Evolutionary conservation across 1,284 basidiomycete species (phyloP), one percentile per base, ranked within the genome.

Genomic region (Heterobasidion irregulare): DNA sequence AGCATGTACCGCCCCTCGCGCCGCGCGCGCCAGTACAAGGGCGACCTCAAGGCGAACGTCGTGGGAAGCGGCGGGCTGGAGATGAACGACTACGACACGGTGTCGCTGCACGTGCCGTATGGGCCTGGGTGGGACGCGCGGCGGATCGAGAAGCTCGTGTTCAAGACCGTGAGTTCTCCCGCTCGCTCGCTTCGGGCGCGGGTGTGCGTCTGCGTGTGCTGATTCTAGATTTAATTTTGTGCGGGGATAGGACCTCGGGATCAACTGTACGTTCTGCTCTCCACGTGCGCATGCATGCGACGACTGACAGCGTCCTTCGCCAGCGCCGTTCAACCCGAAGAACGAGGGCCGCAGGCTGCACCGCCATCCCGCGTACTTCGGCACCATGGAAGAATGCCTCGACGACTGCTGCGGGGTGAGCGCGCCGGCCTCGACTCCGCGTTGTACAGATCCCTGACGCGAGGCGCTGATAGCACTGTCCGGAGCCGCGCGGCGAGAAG

Each of bases 281-380:
- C n/a, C n/a, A n/a, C n/a, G n/a, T n/a, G n/a, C n/a, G n/a, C n/a
- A n/a, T n/a, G n/a, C n/a, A n/a, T n/a, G n/a, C n/a, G n/a, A n/a
- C n/a, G n/a, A n/a, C n/a, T n/a, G n/a, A n/a, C n/a, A n/a, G n/a
- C n/a, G n/a, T n/a, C n/a, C n/a, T n/a, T n/a, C n/a, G n/a, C n/a
- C n/a, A n/a, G n/a, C n/a, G 6, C 77, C 79, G 0, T 83, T 75
- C 62, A 83, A 83, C 57, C 79, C 80, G 2, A 81, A 78, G 68
- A 83, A 83, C 65, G 78, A 81, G 57, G 74, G 71, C n/a, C 71
- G 80, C 15, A 70, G 74, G 6, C 72, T 84, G 4, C 82, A 84
- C 68, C 79, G 81, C 26, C 82, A 83, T 59, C 75, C 79, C 8
- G 81, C 81, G 0, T 84, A 82, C 66, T 83, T 83, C 59, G 82